Evolutionary conservation across 768 basidiomycete genomes (phyloP), one percentile per base, ranked within the genome.

Genomic region (Boletales sp.): DNA sequence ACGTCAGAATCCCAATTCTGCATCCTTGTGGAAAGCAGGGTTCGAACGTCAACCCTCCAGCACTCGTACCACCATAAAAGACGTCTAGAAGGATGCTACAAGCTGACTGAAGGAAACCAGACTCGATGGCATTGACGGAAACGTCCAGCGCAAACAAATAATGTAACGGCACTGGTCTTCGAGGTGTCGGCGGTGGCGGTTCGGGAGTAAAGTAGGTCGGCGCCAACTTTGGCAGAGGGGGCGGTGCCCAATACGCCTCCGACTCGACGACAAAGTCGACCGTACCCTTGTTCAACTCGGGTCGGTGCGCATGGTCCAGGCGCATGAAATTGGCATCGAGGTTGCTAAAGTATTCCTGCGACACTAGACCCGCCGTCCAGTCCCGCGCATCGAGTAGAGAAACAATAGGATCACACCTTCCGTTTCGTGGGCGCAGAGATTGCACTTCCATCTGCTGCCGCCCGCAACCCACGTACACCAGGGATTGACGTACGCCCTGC

Each of bases 141-240:
- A 94, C 84, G 58, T 99, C 96, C 46, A 99, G 74, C 0, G 83
- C 86, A 57, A 98, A 94, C n/a, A 98, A 69, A 59, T 83, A 86
- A 42, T 83, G 77, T 66, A 97, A 73, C 0, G 89, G 80, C 41
- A 69, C 65, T 2, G 91, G 92, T 41, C 64, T 57, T 53, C 84
- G 78, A 13, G 68, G 63, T 2, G 76, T 76, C 12, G 70, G 57
- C 0, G 73, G 70, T 38, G 71, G 74, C 2, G 82, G 77, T 19
- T 78, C 74, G 3, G 75, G 56, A 12, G 81, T 75, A 46, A 76
- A 73, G 59, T 81, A 84, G 2, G 84, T 74, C 19, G 78, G 71
- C 9, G 71, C 66, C 46, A 86, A 60, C 53, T 76, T 72, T 28
- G 75, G 72, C 15, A 81, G 73, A 12, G 87, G 83, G 41, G 85